Conservation (phyloP, 257 asterid genomes). For the Nicotiana paniculata region DNA sequence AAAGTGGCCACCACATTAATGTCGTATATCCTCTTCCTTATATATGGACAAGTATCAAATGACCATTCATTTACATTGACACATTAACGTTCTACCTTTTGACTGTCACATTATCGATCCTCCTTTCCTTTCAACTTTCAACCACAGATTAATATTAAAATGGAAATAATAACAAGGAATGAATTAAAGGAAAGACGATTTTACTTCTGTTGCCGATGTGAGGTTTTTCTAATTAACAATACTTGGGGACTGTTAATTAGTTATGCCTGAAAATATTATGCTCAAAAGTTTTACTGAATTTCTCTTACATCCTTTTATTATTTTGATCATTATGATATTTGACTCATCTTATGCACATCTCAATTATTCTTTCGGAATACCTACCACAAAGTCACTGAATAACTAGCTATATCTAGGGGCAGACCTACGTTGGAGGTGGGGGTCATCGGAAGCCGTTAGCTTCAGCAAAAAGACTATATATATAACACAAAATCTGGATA, state of each 20-base stretch:
- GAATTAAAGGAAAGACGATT: not conserved
- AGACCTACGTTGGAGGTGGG: accelerated
- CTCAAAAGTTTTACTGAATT: not conserved
- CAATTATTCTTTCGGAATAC: too few relatives aligned
- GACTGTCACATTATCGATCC: not conserved
- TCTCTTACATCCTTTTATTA: too few relatives aligned
- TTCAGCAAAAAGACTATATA: too few relatives aligned
- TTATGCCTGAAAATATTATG: too few relatives aligned
- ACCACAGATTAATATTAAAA: not conserved
- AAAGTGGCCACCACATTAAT: not conserved
- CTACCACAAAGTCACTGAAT: too few relatives aligned
- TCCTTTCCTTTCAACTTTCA: not conserved
- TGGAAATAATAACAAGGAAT: not conserved
- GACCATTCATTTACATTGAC: not conserved
- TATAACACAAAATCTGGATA: too few relatives aligned
- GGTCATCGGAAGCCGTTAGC: accelerated
- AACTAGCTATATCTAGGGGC: too few relatives aligned
- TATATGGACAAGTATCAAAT: not conserved
- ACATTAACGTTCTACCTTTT: not conserved
- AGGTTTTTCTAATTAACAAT: too few relatives aligned
- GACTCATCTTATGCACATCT: too few relatives aligned
- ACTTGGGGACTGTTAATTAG: not conserved
- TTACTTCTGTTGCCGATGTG: not conserved
- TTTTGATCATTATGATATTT: too few relatives aligned
- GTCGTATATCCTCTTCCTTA: not conserved